phyloP scores from a whole-genome alignment of 176 grass and related monocot species.

The Dendrocalamus sinicus region DNA sequence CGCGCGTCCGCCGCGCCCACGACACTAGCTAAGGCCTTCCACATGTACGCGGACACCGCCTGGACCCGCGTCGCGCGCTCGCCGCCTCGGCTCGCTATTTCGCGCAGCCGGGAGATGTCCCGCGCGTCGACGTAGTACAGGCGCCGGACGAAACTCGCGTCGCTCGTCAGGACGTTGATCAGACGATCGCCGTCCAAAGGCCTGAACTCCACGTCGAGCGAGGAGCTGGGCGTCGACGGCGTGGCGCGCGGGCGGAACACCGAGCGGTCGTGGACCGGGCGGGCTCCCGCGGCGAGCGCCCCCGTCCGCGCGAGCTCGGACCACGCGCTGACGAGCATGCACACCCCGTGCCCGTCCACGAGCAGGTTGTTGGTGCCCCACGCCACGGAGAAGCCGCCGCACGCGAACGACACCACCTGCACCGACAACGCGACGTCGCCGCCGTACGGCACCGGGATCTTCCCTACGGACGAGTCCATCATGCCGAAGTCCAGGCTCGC shows the following conservation, averaged over 20 bases:
- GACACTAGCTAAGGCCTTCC: slow-evolving; percentile 48
- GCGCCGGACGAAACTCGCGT: slow-evolving; percentile 35
- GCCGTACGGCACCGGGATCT: slow-evolving; percentile 38
- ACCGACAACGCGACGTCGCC: slow-evolving; percentile 45
- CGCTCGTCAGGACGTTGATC: slow-evolving; percentile 43
- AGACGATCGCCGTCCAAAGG: not conserved
- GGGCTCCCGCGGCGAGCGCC: not conserved
- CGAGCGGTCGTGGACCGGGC: slow-evolving; percentile 47
- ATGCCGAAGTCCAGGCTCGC: slow-evolving; percentile 36
- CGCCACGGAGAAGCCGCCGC: slow-evolving; percentile 70
- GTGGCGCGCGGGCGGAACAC: slow-evolving; percentile 42
- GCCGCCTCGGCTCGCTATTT: not conserved
- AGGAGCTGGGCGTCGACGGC: slow-evolving; percentile 4
- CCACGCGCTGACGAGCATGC: slow-evolving; percentile 31
- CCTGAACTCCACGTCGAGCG: slow-evolving; percentile 31
- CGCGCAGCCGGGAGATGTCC: slow-evolving; percentile 37
- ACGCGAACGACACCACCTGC: slow-evolving; percentile 56
- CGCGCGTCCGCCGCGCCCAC: slow-evolving; percentile 28
- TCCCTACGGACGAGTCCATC: not conserved
- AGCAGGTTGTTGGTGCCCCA: slow-evolving; percentile 72
- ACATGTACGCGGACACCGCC: slow-evolving; percentile 54
- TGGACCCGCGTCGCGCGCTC: slow-evolving; percentile 39
- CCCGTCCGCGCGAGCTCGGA: slow-evolving; percentile 31
- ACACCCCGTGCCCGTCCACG: slow-evolving; percentile 60
- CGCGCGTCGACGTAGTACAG: slow-evolving; percentile 39